Base-by-base conservation (phyloP, 2,329 filamentous ascomycete species). In the Arthrobotrys entomopaga region DNA sequence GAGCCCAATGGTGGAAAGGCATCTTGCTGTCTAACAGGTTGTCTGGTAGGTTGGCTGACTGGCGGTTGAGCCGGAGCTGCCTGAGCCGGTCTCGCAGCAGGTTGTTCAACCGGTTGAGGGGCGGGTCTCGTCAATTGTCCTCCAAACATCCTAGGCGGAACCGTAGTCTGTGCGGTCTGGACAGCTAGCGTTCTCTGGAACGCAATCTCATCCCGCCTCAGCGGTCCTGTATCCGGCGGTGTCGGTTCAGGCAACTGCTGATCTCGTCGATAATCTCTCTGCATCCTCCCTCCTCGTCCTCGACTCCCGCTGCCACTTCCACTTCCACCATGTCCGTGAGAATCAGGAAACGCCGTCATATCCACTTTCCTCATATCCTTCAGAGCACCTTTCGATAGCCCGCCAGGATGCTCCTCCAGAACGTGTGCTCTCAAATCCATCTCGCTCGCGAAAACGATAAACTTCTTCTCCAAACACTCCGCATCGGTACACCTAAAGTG, bases 391-490 rank as follows among this genome's bases (percentile, higher is more conserved):
- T 96, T 97, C 7, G 92, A 92, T 22, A 96, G 81, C 0, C 89
- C 87, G 77, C 89, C 88, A 0, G 89, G 92, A 80, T 99, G 95
- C 63, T 89, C 87, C 78, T 91, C 90, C 8, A 99, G 83, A 80
- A 96, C 92, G 82, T 99, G 95, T 2, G 91, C 95, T 81, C 98
- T 96, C 53, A 99, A 83, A 79, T 99, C 95, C 85, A 99, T 89
- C 79, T 97, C 92, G 0, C 93, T 93, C 65, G 92, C 92, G 78
- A 99, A 99, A 0, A 98, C 95, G 29, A 98, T 91, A 80, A 98
- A 97, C 81, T 97, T 98, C 86, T 97, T 97, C 78, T 98, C 95
- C 79, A 95, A 81, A 79, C 95, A 99, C 80, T 97, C 93, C 63
- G 87, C 85, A 78, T 99, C 93, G 5, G 87, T 82, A 80, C 95